Percentiles rank a stretch among this genome's conserved stretches.
These are phyloP conservation scores for Trypanosoma avium DNA, from an alignment of 208 protist genomes.

Conservation along the genomic window DNA sequence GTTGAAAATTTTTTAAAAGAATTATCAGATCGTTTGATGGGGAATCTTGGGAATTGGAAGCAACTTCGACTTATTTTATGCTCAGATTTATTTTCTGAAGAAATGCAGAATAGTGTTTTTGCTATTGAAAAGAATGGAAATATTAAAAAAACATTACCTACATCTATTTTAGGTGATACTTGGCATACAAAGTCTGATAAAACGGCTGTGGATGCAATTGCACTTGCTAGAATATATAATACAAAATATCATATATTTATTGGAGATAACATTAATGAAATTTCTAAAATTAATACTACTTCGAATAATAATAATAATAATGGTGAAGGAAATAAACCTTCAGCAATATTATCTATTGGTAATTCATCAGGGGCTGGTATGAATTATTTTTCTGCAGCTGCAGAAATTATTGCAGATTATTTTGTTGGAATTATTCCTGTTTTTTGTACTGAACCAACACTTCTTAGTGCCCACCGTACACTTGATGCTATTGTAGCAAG, in stretches of 20 bases:
- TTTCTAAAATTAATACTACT: neutral
- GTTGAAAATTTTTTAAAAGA: constrained; percentile 20
- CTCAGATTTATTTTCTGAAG: constrained; percentile 42
- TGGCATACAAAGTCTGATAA: constrained; percentile 29
- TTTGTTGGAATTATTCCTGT: constrained; percentile 47
- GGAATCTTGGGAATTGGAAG: constrained; percentile 5
- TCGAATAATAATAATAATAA: neutral
- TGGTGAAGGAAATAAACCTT: constrained; percentile 5
- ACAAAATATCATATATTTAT: constrained; percentile 56
- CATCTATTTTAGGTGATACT: constrained; percentile 29
- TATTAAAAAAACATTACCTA: constrained; percentile 9
- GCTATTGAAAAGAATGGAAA: constrained; percentile 27
- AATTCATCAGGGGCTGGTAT: constrained; percentile 46
- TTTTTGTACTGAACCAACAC: constrained; percentile 58
- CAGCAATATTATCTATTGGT: constrained; percentile 42
- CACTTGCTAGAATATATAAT: constrained; percentile 38
- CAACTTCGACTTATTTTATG: constrained; percentile 54
- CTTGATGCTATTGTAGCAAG: constrained; percentile 41
- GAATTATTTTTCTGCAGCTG: constrained; percentile 54
- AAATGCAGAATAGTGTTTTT: constrained; percentile 58
- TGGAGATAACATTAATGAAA: neutral
- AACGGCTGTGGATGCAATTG: neutral
- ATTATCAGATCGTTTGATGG: neutral
- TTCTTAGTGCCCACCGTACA: constrained; percentile 51
- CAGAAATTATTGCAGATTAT: constrained; percentile 41